Evolutionary conservation across 305 asterid species (phyloP), one percentile per base, ranked within the genome.

Genomic region (Fraxinus velutina): DNA sequence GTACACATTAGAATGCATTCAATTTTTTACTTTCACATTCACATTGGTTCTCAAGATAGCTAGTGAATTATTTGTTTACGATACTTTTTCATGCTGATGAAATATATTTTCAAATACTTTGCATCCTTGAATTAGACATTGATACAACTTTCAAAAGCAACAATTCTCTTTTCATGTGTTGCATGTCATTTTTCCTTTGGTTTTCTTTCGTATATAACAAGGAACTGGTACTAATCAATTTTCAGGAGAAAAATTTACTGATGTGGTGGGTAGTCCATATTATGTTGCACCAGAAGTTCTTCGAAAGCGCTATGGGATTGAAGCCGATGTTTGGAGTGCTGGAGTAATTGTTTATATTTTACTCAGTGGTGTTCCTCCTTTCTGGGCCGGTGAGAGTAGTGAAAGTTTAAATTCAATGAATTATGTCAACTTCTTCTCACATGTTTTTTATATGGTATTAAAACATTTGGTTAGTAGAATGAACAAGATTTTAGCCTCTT

Each of bases 241-340:
- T 78, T 79, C 92, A 92, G 97, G 94, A 79, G 92, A 92, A 27
- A 89, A 77, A 83, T 91, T 92, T 68, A 83, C 78, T 27, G 97
- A 90, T 27, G 97, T 90, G 84, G 97, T 92, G 64, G 97, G 97
- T 36, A 92, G 97, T 86, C 97, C 97, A 19, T 92, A 92, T 78
- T 92, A 92, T 75, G 97, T 92, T 79, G 97, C 97, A 75, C 97
- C 97, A 0, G 97, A 92, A 88, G 94, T 92, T 88, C 94, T 92
- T 79, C 85, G 84, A 82, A 92, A 92, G 79, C 90, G 89, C 47
- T 92, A 92, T 79, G 93, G 97, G 80, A 91, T 91, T 17, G 97
- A 88, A 84, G 92, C 97, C 62, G 97, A 92, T 82, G 93, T 92
- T 15, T 90, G 94, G 97, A 92, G 94, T 85, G 96, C 94, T 68